A percentile compares a stretch with the other conserved stretches of the same genome.
Conservation (phyloP, 2,329 filamentous ascomycete genomes). For the Diaporthe caulivora region DNA sequence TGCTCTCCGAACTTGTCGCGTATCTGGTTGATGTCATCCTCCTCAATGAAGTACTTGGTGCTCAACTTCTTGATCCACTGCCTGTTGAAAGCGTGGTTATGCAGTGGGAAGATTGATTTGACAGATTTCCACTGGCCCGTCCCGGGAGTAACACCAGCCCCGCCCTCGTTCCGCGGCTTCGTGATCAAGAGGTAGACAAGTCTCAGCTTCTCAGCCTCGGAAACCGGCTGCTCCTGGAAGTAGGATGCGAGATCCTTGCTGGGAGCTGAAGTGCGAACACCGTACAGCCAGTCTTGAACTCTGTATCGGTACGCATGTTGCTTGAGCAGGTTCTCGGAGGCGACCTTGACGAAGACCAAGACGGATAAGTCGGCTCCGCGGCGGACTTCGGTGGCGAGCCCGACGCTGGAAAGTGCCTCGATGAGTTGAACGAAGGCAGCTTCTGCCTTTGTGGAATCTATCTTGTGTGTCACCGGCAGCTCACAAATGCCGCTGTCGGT, state of each 20-base stretch:
- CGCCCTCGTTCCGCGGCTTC: conserved; percentile 78
- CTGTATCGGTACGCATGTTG: conserved; percentile 88
- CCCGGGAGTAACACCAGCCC: conserved; percentile 80
- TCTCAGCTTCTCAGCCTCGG: conserved; percentile 88
- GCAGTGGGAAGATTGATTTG: conserved; percentile 81
- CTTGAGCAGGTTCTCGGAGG: conserved; percentile 79
- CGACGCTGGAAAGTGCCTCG: conserved; percentile 79
- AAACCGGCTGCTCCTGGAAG: conserved; percentile 80
- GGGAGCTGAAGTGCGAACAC: conserved; percentile 83
- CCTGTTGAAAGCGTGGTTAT: conserved; percentile 81
- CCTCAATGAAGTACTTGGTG: conserved; percentile 75
- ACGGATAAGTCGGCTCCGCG: conserved; percentile 81
- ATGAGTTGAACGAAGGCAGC: conserved; percentile 84
- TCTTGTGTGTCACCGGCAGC: conserved; percentile 20
- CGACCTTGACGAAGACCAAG: conserved; percentile 85
- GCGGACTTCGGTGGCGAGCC: conserved; percentile 90
- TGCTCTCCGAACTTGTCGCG: conserved; percentile 83
- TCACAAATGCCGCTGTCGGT: neutral
- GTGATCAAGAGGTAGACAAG: conserved; percentile 89
- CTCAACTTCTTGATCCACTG: conserved; percentile 82
- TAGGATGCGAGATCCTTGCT: conserved; percentile 77
- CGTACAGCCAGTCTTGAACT: conserved; percentile 94
- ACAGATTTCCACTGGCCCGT: conserved; percentile 80
- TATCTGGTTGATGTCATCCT: conserved; percentile 78
- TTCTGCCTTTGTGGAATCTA: conserved; percentile 78